A percentile compares a stretch with the other conserved stretches of the same genome.
Evolutionary conservation across 257 asterid genomes (phyloP).

Genomic region (Marsdenia floribunda): DNA sequence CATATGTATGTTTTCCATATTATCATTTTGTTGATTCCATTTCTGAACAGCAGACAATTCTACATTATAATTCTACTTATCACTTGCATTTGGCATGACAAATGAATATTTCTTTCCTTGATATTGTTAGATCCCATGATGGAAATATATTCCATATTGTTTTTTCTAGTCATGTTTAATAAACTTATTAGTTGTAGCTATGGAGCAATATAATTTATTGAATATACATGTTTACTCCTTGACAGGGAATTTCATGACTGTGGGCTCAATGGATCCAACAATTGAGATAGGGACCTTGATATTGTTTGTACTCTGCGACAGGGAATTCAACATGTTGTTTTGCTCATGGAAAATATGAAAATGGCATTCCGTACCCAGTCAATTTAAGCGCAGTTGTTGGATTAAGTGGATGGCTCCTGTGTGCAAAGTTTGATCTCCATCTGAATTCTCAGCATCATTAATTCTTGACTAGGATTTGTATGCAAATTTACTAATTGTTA

Average conservation of each 20-base stretch:
- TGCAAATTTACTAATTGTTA: background rate
- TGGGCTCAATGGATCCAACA: slow-evolving; percentile 54
- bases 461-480: slow-evolving; percentile 8
- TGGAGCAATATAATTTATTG: background rate
- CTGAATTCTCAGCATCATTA: slow-evolving; percentile 8
- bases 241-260: slow-evolving; percentile 79
- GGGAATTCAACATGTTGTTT: slow-evolving; percentile 41
- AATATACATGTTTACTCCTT: slow-evolving; percentile 13
- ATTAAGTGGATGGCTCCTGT: slow-evolving; percentile 95
- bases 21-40: no score
- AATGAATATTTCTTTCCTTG: background rate
- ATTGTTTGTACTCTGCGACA: slow-evolving; percentile 43
- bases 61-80: background rate
- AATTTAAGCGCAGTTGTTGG: slow-evolving; percentile 72
- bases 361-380: slow-evolving; percentile 54
- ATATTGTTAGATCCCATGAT: background rate
- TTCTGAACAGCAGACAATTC: no score
- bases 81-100: background rate
- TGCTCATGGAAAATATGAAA: slow-evolving; percentile 54
- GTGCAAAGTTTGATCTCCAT: slow-evolving; percentile 54
- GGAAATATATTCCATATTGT: background rate
- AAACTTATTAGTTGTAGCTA: background rate
- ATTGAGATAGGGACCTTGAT: slow-evolving; percentile 96
- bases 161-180: background rate
- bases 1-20: no score